Base-by-base conservation (phyloP, 345 rosid genomes). In the Reutealis trisperma region DNA sequence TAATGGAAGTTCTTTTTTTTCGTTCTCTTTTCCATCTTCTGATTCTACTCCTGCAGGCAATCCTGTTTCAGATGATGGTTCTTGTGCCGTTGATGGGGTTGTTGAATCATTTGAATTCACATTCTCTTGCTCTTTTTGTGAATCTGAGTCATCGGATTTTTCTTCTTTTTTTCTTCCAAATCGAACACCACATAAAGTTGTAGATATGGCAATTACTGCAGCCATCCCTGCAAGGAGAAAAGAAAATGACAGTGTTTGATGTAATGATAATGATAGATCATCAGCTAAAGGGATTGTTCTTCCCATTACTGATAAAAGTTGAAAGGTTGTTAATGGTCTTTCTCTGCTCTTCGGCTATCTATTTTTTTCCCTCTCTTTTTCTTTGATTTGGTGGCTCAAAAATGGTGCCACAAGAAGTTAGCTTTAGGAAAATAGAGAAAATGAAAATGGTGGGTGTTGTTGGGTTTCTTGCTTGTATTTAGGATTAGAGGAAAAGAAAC, bases 151-250 rank as follows among this genome's bases (percentile, higher is more conserved):
- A 63, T 51, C 37, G 60, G 66, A 18, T 8, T 65, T 45, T 3
- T 74, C 47, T 24, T 67, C 19, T 15, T 79, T 8, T 77, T 79
- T 82, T 63, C 75, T 82, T n/a, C 74, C 51, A 8, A 84, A 79
- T 18, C 80, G 67, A 27, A 71, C 72, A n/a, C 89, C 86, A 34
- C 97, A 92, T 14, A 91, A 71, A 14, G 82, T 74, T 1, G 83
- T 78, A 77, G 86, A 76, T 65, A 86, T 74, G 47, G 88, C 84
- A 45, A 83, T 64, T 2, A 80, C 72, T 2, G 86, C 67, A 2
- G 80, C 85, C 80, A 87, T 81, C 22, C 75, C 75, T 13, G 80
- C 79, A 18, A 71, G 41, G 14, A 82, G n/a, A 57, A 86, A 49
- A 30, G 79, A 78, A 0, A 79, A 55, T 0, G 83, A 79, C n/a